Conservation (phyloP, 2,329 filamentous ascomycete genomes). For the Hawksworthiomyces lignivorus region DNA sequence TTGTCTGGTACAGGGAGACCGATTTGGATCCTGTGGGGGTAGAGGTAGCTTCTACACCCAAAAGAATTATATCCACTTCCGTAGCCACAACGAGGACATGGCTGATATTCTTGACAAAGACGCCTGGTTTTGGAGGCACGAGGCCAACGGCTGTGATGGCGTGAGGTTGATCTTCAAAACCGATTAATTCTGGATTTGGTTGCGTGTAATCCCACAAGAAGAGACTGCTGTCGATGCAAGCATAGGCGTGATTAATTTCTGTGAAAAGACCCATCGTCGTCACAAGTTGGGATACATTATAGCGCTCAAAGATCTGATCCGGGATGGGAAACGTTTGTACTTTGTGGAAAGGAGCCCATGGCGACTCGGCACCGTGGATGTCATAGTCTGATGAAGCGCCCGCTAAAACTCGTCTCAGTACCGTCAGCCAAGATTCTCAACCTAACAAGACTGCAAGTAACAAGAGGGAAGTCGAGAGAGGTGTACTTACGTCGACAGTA, state of each 20-base stretch:
- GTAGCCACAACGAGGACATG: conserved; percentile 88
- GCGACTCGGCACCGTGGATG: conserved; percentile 54
- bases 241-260: conserved; percentile 90
- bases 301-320: conserved; percentile 85
- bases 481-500: conserved; percentile 81
- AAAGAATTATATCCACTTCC: conserved; percentile 70
- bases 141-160: conserved; percentile 88
- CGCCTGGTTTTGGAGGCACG: conserved; percentile 73
- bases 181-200: conserved; percentile 83
- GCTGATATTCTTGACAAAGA: conserved; percentile 80
- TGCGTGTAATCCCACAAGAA: conserved; percentile 98
- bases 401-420: conserved; percentile 41
- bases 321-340: conserved; percentile 83
- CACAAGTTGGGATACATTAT: conserved; percentile 76
- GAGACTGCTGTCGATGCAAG: conserved; percentile 88
- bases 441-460: background rate
- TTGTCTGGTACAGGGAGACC: conserved; percentile 79
- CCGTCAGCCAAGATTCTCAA: too few species aligned
- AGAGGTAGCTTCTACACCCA: conserved; percentile 69
- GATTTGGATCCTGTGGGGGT: conserved; percentile 62
- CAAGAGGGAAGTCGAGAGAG: too few species aligned
- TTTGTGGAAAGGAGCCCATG: conserved; percentile 87
- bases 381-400: conserved; percentile 91
- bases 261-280: conserved; percentile 96
- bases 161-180: conserved; percentile 82